Conservation (phyloP, 78 protist species). For the Dictyostelium discoideum region DNA sequence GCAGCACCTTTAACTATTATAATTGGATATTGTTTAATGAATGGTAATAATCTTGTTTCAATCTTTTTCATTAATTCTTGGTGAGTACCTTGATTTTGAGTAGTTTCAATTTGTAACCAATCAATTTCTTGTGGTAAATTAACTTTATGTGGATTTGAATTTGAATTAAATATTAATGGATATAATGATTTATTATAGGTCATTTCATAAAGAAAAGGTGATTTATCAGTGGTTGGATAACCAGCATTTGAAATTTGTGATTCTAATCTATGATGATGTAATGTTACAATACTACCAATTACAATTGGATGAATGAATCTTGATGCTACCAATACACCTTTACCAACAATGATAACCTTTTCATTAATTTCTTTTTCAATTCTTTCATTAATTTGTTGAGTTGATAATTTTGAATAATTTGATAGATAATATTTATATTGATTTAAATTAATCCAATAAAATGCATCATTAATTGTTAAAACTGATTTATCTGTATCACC, state of each 20-base stretch:
- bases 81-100: background rate
- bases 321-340: slow-evolving; percentile 56
- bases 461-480: slow-evolving; percentile 47
- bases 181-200: slow-evolving; percentile 77
- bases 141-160: background rate
- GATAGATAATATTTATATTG: slow-evolving; percentile 5
- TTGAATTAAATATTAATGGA: slow-evolving; percentile 57
- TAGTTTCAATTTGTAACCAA: slow-evolving; percentile 69
- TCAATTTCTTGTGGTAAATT: slow-evolving; percentile 74
- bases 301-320: slow-evolving; percentile 46
- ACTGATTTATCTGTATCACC: background rate
- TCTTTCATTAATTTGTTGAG: background rate
- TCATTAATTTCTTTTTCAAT: background rate
- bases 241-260: slow-evolving; percentile 29
- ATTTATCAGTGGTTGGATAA: slow-evolving; percentile 76
- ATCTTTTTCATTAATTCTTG: slow-evolving; percentile 11
- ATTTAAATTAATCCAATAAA: slow-evolving; percentile 24
- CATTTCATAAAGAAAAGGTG: slow-evolving; percentile 78
- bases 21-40: slow-evolving; percentile 26
- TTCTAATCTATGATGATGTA: slow-evolving; percentile 78
- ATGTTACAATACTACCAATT: slow-evolving; percentile 51
- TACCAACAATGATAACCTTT: background rate
- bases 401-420: background rate
- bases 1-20: slow-evolving; percentile 83
- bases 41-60: slow-evolving; percentile 37